Conservation (phyloP, 1,139 yeast genomes). For the Starmera stellimalicola region DNA sequence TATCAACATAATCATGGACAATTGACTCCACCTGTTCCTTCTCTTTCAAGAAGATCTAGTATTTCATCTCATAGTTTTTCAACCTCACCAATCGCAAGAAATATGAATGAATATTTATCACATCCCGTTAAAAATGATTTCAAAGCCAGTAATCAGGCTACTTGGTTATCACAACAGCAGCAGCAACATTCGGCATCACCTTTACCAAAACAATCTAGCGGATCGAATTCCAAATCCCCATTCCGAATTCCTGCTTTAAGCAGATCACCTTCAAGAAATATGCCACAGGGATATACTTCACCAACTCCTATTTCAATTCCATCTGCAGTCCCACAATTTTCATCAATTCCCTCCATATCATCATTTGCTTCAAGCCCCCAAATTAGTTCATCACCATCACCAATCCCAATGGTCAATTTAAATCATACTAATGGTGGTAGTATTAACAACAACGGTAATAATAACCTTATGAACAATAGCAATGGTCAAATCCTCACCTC, state of each 20-base stretch:
- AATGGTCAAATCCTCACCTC: neutral
- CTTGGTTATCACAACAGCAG: neutral
- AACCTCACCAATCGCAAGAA: conserved; percentile 8
- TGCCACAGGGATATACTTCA: no score
- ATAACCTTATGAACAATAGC: conserved; percentile 1
- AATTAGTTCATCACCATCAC: no score
- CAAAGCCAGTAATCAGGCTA: neutral
- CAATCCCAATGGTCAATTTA: no score
- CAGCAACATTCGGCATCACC: neutral
- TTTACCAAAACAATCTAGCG: no score
- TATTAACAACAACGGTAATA: conserved; percentile 1
- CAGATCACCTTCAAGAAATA: no score
- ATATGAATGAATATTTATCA: conserved; percentile 11
- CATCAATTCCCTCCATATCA: no score
- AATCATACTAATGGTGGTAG: no score
- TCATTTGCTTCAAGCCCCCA: no score
- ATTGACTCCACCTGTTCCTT: conserved; percentile 8
- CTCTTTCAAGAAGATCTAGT: conserved; percentile 4
- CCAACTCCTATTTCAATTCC: no score
- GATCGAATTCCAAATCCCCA: neutral
- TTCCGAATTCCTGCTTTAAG: no score
- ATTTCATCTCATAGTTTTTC: neutral
- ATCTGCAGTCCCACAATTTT: no score
- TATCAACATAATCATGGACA: conserved; percentile 15
- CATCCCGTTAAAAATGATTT: conserved; percentile 13